Base-by-base conservation (phyloP, 352 stramenopile genomes). In the Pythium dissimile region DNA sequence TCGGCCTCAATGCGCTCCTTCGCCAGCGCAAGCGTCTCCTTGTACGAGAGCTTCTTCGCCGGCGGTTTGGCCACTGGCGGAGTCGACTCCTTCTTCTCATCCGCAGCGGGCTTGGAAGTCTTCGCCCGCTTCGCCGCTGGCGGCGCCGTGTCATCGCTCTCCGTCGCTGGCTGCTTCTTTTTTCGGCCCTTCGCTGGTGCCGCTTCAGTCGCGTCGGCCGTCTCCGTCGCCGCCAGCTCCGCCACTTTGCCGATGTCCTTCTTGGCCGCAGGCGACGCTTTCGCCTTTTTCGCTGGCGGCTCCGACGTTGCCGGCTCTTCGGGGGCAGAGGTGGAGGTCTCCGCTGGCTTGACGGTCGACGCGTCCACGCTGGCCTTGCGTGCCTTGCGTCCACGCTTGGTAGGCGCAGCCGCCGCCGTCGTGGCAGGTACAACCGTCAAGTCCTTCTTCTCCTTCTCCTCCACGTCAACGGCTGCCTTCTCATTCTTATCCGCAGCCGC, bases 91-190 rank as follows among this genome's bases (percentile, higher is more conserved):
- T 49, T 58, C 44, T 37, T 52, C 18, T 52, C 27, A 28, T 31
- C 47, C 18, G 5, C 18, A 5, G 18, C 18, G 4, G 30, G 20
- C 26, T 23, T 41, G 2, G 44, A 45, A 8, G 62, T 75, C 54
- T 80, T 83, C 13, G 67, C 59, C 27, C 72, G 73, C 62, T 84
- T 84, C 15, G 62, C 39, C 0, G 56, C 61, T 27, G 73, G 64
- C 21, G 68, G 64, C 44, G 49, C 62, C n/a, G 47, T 46, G 18
- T 71, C 65, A 26, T 15, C 57, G 6, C n/a, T n/a, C n/a, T 73
- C 61, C 7, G 62, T 58, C 20, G 41, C 39, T 12, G 54, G 26
- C 49, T 74, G 49, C 44, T 59, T 60, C 63, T 73, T 80, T 53
- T 84, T 54, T 24, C 28, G 35, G 23, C 45, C 46, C 35, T 54